Base-by-base conservation (phyloP, 345 rosid genomes). In the Populus simonii region DNA sequence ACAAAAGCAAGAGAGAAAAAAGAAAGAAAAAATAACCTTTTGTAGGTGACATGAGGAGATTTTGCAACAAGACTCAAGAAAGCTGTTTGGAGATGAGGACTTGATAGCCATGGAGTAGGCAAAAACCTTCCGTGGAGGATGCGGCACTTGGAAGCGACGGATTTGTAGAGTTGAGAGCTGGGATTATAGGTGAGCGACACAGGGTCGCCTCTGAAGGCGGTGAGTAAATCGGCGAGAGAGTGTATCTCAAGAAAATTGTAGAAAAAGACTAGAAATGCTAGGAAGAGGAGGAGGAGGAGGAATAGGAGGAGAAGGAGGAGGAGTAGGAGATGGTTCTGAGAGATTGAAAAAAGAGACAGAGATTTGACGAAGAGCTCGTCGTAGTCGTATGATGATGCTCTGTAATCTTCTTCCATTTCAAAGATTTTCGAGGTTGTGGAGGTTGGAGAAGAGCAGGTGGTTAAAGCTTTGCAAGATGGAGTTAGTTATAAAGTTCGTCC, bases 11-110 rank as follows among this genome's bases (percentile, higher is more conserved):
- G 27, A 23, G 17, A 18, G 8, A 72, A 0, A 17, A 68, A 51
- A 38, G 35, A 22, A 11, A 66, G 35, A 57, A 31, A 17, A 5
- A n/a, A 47, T 20, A 8, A 66, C 79, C 89, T 83, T 76, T 18
- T 80, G 36, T 84, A 84, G 35, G 55, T 74, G 76, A 86, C 35
- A 63, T 71, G 35, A 11, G 87, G 89, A 57, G 85, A 53, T 57
- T 80, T 80, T 69, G 81, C 85, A n/a, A 73, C 70, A 8, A 84
- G 63, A 59, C 43, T 78, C 75, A 84, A 75, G 76, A 84, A 86
- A 51, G 69, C 85, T 6, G 86, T 86, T 73, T 86, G 89, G 33
- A 84, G 76, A 80, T 86, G 87, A 82, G 89, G 85, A 79, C 89
- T 82, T 18, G 78, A 80, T 6, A 86, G 84, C 89, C 89, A 86